Evolutionary conservation across 495 filamentous ascomycete genomes (phyloP).

Genomic region (Lentithecium fluviatile): DNA sequence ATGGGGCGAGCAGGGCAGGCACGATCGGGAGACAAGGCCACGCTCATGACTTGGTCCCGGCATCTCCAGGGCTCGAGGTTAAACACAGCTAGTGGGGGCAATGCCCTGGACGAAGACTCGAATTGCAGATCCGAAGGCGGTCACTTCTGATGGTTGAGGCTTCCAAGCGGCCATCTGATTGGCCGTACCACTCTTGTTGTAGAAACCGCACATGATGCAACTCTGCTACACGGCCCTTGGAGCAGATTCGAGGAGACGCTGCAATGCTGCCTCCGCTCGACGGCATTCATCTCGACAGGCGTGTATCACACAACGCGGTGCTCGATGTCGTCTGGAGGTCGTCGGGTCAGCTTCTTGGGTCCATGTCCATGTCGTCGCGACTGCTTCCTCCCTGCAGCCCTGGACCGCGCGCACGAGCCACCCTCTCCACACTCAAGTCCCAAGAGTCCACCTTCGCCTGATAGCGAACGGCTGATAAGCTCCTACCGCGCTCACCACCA

Average conservation of each 20-base stretch:
- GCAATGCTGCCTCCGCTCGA: not conserved
- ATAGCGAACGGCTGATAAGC: too few species aligned
- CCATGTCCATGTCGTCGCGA: not conserved
- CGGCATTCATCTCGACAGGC: not conserved
- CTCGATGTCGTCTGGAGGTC: too few species aligned
- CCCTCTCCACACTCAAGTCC: conserved; percentile 8
- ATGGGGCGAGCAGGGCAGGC: too few species aligned
- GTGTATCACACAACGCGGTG: not conserved
- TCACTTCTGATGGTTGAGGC: conserved; percentile 18
- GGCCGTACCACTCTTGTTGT: not conserved
- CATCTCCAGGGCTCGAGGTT: too few species aligned
- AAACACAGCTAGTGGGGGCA: too few species aligned
- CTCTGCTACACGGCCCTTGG: conserved; percentile 14
- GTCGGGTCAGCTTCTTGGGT: too few species aligned
- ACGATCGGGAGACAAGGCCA: conserved; percentile 1
- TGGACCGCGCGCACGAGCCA: conserved; percentile 18
- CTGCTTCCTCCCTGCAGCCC: conserved; percentile 1
- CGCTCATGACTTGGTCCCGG: too few species aligned
- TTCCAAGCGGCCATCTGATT: conserved; percentile 17
- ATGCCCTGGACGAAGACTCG: too few species aligned
- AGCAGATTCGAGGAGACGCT: not conserved
- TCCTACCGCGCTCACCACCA: not conserved
- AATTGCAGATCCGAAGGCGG: not conserved
- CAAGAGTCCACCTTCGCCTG: too few species aligned
- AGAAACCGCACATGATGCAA: conserved; percentile 10